These are phyloP conservation scores for Tanozyma kutaoensis DNA, from an alignment of 805 yeast species.

Conservation along the genomic window DNA sequence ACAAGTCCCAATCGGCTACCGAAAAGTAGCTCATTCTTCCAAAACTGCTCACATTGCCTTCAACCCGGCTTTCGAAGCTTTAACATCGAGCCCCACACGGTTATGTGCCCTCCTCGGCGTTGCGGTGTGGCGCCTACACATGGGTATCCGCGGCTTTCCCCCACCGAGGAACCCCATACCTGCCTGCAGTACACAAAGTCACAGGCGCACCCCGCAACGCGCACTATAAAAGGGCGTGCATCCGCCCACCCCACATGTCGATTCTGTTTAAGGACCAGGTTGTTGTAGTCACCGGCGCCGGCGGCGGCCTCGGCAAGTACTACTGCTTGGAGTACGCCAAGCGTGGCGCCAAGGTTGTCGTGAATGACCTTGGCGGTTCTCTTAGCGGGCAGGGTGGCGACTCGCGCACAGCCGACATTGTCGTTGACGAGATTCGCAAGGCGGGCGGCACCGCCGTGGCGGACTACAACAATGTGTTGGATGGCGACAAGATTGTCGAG, in stretches of 20 bases:
- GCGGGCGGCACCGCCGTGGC: conserved; percentile 85
- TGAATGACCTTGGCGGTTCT: conserved; percentile 86
- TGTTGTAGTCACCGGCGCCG: conserved; percentile 92
- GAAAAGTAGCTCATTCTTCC: no score
- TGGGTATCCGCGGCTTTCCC: neutral
- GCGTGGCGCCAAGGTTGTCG: conserved; percentile 91
- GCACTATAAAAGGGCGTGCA: neutral
- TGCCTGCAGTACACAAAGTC: neutral
- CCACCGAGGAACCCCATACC: neutral
- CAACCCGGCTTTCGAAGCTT: no score
- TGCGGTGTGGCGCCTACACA: no score
- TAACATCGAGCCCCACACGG: no score
- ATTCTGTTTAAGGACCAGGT: conserved; percentile 63
- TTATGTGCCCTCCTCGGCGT: no score
- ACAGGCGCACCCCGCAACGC: neutral
- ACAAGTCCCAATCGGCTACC: no score
- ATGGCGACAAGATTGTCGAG: conserved; percentile 74
- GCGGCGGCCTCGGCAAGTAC: conserved; percentile 88
- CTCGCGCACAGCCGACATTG: conserved; percentile 71
- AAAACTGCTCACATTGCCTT: no score
- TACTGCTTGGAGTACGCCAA: conserved; percentile 81
- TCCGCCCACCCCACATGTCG: conserved; percentile 4
- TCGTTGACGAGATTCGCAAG: conserved; percentile 68
- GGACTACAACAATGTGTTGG: conserved; percentile 80
- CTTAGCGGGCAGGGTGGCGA: conserved; percentile 61